Evolutionary conservation across 495 filamentous ascomycete genomes (phyloP).

Genomic region (Aspergillus incahuasiensis): DNA sequence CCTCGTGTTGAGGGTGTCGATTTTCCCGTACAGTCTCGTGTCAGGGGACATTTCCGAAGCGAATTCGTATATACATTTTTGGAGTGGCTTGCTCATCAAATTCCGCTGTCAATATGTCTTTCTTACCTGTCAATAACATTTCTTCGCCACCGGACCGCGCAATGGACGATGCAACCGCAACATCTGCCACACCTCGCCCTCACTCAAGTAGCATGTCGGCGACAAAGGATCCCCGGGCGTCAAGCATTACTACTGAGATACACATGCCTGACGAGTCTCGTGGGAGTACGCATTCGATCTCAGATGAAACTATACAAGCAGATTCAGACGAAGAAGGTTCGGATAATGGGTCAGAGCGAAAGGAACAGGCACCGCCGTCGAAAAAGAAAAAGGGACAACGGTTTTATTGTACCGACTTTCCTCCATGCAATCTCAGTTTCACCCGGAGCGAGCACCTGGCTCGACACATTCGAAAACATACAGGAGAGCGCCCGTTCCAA

Average conservation of each 20-base stretch:
- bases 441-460: constrained; percentile 95
- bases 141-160: constrained; percentile 50
- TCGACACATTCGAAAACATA: constrained; percentile 95
- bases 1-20: constrained; percentile 7
- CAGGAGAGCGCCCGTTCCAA: constrained; percentile 93
- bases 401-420: constrained; percentile 97
- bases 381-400: constrained; percentile 97
- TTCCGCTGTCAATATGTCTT: constrained; percentile 46
- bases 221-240: constrained; percentile 27
- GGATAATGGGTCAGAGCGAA: constrained; percentile 54
- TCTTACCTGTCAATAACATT: constrained; percentile 73
- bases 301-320: constrained; percentile 69
- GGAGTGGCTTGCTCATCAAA: constrained; percentile 20
- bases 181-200: constrained; percentile 60
- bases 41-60: constrained; percentile 12
- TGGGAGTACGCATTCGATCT: constrained; percentile 39
- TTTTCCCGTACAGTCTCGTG: constrained; percentile 9
- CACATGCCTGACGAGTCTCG: constrained; percentile 27
- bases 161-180: constrained; percentile 52
- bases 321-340: constrained; percentile 75
- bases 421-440: constrained; percentile 91
- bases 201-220: constrained; percentile 37
- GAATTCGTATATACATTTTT: constrained; percentile 17
- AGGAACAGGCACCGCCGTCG: constrained; percentile 56
- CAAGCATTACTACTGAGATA: constrained; percentile 21